Conservation (phyloP, 192 early-diverging fungal species). For the Umbelopsis vinacea region DNA sequence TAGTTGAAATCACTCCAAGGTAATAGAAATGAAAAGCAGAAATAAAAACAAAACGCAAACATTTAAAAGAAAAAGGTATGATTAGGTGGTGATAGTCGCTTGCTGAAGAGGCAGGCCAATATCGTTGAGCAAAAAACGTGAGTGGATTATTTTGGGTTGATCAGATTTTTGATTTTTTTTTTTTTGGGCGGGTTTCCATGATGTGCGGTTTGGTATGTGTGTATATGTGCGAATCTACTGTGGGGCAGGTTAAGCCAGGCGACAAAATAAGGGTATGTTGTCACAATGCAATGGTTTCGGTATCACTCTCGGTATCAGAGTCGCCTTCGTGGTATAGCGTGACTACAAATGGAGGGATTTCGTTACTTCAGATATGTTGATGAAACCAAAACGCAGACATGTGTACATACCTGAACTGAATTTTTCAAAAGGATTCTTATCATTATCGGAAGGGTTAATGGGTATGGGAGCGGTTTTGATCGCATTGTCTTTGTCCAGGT, state of each 20-base stretch:
- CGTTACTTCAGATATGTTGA: constrained; percentile 12
- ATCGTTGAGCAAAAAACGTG: no score
- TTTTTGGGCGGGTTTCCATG: no score
- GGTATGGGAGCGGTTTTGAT: constrained; percentile 23
- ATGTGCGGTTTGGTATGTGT: no score
- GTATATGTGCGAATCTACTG: no score
- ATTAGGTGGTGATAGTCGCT: no score
- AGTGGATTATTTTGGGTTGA: no score
- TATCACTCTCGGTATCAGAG: constrained; percentile 43
- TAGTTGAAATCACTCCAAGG: background rate
- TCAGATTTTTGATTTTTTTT: no score
- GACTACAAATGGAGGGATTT: constrained; percentile 35
- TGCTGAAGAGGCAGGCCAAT: no score
- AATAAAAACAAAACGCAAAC: background rate
- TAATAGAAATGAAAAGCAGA: background rate
- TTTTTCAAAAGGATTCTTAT: constrained; percentile 62
- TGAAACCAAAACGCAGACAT: background rate
- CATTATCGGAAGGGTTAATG: background rate
- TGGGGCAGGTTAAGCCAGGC: no score
- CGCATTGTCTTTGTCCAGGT: constrained; percentile 63
- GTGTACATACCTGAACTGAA: constrained; percentile 56
- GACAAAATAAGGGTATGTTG: background rate
- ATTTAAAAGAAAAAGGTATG: background rate
- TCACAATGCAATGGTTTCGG: constrained; percentile 16
- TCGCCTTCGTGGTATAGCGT: constrained; percentile 64